Conservation (phyloP, 1,284 basidiomycete species). For the Austroboletus novae-zelandiae region DNA sequence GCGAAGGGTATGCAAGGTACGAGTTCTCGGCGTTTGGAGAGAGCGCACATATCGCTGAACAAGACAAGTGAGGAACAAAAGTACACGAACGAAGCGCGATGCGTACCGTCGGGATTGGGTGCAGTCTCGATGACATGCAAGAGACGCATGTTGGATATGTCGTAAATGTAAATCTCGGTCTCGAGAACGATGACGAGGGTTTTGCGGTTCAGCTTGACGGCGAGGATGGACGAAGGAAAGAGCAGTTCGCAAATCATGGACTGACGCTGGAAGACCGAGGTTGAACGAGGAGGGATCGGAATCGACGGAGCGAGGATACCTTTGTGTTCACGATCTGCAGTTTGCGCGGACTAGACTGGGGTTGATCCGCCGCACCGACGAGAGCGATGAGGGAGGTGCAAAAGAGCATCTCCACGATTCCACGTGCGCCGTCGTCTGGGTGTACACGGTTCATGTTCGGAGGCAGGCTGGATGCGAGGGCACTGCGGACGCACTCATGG, state of each 20-base stretch:
- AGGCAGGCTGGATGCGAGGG: neutral
- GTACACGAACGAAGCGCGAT: neutral
- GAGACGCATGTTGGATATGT: slow-evolving; percentile 98
- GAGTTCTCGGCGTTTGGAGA: slow-evolving; percentile 95
- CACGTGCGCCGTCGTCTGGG: slow-evolving; percentile 86
- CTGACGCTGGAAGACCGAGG: slow-evolving; percentile 64
- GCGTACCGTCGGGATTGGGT: slow-evolving; percentile 87
- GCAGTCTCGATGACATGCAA: slow-evolving; percentile 97
- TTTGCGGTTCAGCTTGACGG: slow-evolving; percentile 96
- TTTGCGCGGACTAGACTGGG: slow-evolving; percentile 84
- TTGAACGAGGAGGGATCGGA: neutral
- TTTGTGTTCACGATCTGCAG: slow-evolving; percentile 98
- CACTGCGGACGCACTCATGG: slow-evolving; percentile 70
- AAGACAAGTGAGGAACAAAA: neutral
- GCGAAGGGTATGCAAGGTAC: slow-evolving; percentile 94
- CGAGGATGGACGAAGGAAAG: slow-evolving; percentile 93
- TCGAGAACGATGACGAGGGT: slow-evolving; percentile 95
- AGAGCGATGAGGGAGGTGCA: slow-evolving; percentile 97
- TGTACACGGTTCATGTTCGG: neutral
- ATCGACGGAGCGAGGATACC: slow-evolving; percentile 43
- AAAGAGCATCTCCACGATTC: slow-evolving; percentile 99
- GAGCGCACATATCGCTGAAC: slow-evolving; percentile 88
- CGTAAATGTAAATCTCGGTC: slow-evolving; percentile 97
- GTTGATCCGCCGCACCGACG: slow-evolving; percentile 91
- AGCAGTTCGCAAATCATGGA: slow-evolving; percentile 98